Percentiles rank a stretch among this genome's conserved stretches.
phyloP scores from a whole-genome alignment of 441 rosid genomes.

The Iberis amara region DNA sequence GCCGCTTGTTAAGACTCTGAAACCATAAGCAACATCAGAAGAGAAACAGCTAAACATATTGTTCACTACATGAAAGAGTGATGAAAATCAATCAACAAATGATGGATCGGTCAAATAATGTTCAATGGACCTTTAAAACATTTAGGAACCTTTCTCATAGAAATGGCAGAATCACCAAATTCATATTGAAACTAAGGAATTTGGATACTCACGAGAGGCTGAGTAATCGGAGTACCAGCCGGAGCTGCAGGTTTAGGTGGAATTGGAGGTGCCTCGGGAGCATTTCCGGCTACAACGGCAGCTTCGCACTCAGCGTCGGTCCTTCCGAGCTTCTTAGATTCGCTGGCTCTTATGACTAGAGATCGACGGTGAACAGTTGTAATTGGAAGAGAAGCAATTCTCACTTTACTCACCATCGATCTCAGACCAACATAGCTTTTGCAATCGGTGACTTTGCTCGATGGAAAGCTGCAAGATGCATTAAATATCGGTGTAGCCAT shows the following conservation, averaged over 20 bases:
- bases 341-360: constrained; percentile 47
- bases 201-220: constrained; percentile 53
- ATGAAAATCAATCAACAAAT: too few relatives aligned
- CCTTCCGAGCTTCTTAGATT: constrained; percentile 54
- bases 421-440: constrained; percentile 32
- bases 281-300: constrained; percentile 72
- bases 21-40: too few relatives aligned
- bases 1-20: too few relatives aligned
- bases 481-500: constrained; percentile 37
- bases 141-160: neutral
- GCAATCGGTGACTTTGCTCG: constrained; percentile 31
- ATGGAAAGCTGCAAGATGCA: constrained; percentile 29
- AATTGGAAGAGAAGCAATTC: constrained; percentile 29
- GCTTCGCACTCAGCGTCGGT: constrained; percentile 85
- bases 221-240: constrained; percentile 68
- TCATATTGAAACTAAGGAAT: constrained; percentile 1
- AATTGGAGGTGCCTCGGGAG: constrained; percentile 78
- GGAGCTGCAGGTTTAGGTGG: constrained; percentile 77
- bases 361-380: constrained; percentile 27
- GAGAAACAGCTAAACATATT: neutral
- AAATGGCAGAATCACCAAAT: too few relatives aligned
- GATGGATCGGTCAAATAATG: too few relatives aligned
- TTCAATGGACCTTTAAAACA: too few relatives aligned
- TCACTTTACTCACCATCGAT: constrained; percentile 22
- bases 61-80: neutral